Base-by-base conservation (phyloP, 2,329 filamentous ascomycete genomes). In the Coniochaeta hoffmannii region DNA sequence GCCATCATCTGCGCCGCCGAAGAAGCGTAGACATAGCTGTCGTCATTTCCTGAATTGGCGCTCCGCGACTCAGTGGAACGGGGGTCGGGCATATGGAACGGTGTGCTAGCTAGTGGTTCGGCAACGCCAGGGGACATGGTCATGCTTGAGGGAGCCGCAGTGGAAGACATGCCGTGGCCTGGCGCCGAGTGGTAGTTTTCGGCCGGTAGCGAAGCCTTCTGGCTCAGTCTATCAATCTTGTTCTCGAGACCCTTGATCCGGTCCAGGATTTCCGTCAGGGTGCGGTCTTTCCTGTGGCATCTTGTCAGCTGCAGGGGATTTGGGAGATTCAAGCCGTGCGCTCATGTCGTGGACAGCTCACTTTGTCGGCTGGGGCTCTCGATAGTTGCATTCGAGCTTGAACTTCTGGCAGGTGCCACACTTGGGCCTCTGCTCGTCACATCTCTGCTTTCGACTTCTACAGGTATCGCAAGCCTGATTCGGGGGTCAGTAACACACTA, bases 281-380 rank as follows among this genome's bases (percentile, higher is more conserved):
- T 85, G 67, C 81, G 83, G 65, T 85, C 82, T 68, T 85, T 85
- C 64, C 81, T 84, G 62, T 31, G 46, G 36, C 10, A 61, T 31
- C 41, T 55, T 56, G 62, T 68, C 55, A 68, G 60, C 57, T 60
- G 56, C 59, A n/a, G 12, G 17, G 41, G 5, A 6, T 17, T 5
- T 38, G 17, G 8, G 17, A 10, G n/a, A n/a, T 19, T 15, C 30
- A 15, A 19, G 14, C 17, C 15, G 17, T 34, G 12, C n/a, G 3
- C 1, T 12, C 5, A 46, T 19, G 26, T 10, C 14, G 19, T 14
- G n/a, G 15, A 14, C 15, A 53, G 74, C 79, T 70, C 75, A 84
- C 81, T 85, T 86, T 54, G 82, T 86, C 34, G 81, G 81, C 61
- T 78, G 76, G 26, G 81, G 79, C 60, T 83, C 80, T 61, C 80